Evolutionary conservation across 805 yeast genomes (phyloP).

Genomic region (Hanseniaspora meyeri): DNA sequence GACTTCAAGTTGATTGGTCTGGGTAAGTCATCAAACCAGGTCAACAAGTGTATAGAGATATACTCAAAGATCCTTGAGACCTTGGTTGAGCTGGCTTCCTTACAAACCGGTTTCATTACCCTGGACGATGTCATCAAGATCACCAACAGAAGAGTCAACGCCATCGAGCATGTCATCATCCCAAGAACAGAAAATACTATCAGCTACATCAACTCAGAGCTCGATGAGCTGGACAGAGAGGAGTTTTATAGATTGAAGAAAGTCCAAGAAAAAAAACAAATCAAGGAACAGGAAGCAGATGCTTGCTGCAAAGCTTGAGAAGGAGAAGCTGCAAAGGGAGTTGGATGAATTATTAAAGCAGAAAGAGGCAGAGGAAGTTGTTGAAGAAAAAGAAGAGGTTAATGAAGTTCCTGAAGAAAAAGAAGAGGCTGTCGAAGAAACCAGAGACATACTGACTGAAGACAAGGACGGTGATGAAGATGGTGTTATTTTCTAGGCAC

Average conservation of each 20-base stretch:
- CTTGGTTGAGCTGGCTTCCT: constrained; percentile 83
- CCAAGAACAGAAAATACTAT: constrained; percentile 97
- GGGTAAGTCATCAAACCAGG: constrained; percentile 98
- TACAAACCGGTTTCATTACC: constrained; percentile 92
- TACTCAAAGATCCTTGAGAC: constrained; percentile 96
- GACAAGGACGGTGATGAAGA: constrained; percentile 30
- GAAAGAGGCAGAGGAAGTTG: constrained; percentile 24
- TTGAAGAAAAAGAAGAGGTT: constrained; percentile 14
- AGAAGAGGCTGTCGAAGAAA: constrained; percentile 6
- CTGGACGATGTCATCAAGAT: constrained; percentile 96
- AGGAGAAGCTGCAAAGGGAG: constrained; percentile 18
- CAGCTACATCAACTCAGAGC: constrained; percentile 79
- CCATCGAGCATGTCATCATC: constrained; percentile 94
- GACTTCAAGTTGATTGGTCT: constrained; percentile 94
- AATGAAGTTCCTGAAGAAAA: constrained; percentile 13
- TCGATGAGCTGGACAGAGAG: constrained; percentile 96
- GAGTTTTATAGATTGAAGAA: constrained; percentile 93
- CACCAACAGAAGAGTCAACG: constrained; percentile 95
- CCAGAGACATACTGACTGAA: constrained; percentile 14
- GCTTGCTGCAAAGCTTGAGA: constrained; percentile 37
- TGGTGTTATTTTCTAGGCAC: constrained; percentile 33
- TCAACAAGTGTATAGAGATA: constrained; percentile 83
- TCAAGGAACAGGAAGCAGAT: constrained; percentile 49
- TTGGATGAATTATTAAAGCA: constrained; percentile 19
- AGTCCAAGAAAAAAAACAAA: constrained; percentile 88